Evolutionary conservation across 441 rosid species (phyloP).

Genomic region (Metrosideros polymorpha): DNA sequence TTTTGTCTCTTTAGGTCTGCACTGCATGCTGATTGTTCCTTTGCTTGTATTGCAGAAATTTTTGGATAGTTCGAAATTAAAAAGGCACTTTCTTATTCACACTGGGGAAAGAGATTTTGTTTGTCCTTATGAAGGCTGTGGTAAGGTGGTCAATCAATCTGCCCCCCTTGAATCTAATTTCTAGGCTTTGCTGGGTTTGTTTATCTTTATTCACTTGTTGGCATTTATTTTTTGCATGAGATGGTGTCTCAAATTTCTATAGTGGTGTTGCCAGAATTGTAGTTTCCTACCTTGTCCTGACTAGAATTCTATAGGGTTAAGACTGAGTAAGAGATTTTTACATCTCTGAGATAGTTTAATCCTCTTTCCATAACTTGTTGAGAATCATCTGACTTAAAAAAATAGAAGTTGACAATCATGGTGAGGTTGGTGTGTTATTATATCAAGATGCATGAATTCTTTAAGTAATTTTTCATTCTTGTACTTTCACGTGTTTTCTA

Average conservation of each 20-base stretch:
- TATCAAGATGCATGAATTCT: neutral
- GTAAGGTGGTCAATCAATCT: constrained; percentile 62
- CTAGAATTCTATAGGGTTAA: neutral
- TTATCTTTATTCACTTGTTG: neutral
- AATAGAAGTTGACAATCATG: neutral
- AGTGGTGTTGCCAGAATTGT: neutral
- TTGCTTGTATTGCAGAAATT: constrained; percentile 56
- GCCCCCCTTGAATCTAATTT: neutral
- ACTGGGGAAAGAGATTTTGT: constrained; percentile 79
- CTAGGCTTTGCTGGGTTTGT: neutral
- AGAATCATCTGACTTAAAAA: neutral
- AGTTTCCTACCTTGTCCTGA: neutral
- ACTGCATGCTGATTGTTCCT: neutral
- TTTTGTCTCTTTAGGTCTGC: neutral
- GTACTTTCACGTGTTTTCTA: neutral
- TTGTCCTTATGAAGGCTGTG: constrained; percentile 95
- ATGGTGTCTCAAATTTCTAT: neutral
- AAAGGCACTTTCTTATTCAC: constrained; percentile 89
- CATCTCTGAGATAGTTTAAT: neutral
- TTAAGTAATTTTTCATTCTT: neutral
- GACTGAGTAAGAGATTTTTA: neutral
- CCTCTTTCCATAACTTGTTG: neutral
- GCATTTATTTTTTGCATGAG: neutral
- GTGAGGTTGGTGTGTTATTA: neutral
- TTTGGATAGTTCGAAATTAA: constrained; percentile 95